Base-by-base conservation (phyloP, 306 rosid genomes). In the Senna tora region DNA sequence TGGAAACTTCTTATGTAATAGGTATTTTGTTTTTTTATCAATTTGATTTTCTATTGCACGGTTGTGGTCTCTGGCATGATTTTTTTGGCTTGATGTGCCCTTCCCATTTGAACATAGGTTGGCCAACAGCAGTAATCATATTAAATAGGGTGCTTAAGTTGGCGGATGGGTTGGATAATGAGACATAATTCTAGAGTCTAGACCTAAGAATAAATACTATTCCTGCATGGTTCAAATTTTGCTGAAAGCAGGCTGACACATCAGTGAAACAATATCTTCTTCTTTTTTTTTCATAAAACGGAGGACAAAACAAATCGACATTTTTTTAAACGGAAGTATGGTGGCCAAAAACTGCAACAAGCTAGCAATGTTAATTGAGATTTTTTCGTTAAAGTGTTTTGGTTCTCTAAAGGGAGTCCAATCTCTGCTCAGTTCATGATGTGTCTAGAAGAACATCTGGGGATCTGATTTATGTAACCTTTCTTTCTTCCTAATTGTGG, bases 1-100 rank as follows among this genome's bases (percentile, higher is more conserved):
- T 85, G 99, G 97, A 65, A 94, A 94, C 77, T 94, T 94, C 93
- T 87, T 94, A 61, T 89, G 91, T 81, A 91, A 94, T 76, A 89
- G 99, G 99, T 94, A 85, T 32, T 42, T 82, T 69, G 42, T 65
- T 81, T 73, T 73, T 54, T 36, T 47, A 19, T 63, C 59, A 7
- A 54, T 57, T 69, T 66, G 41, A 65, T 49, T 75, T 78, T 53
- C 49, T 33, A 20, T 34, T 39, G 51, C 47, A 59, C 21, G 79
- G 75, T 34, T 65, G 6, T 76, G 74, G 66, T 75, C 22, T 61
- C 67, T 69, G 73, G 43, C 68, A 22, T 73, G 72, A 75, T 32
- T 59, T 73, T 77, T 67, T 33, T 30, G 22, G 65, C 59, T 30
- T 78, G 58, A 58, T 39, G 11, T n/a, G 32, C 45, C 34, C 30